These are phyloP conservation scores for Hydrangea macrophylla DNA, from an alignment of 148 eudicot genomes.

Conservation along the genomic window DNA sequence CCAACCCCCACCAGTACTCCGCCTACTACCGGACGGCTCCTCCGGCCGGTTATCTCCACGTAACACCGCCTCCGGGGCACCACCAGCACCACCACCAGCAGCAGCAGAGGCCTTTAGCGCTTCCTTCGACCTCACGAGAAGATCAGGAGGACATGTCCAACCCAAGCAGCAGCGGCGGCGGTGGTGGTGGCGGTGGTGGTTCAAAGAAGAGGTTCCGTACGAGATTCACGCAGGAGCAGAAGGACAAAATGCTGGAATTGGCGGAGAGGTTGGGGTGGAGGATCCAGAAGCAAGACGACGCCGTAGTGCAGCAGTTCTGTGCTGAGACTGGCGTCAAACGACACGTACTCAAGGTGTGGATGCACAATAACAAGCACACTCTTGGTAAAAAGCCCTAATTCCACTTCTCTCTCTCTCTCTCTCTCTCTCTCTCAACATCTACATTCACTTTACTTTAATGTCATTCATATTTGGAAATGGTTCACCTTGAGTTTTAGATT, in stretches of 20 bases:
- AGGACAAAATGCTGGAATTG: conserved; percentile 50
- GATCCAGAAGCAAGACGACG: conserved; percentile 51
- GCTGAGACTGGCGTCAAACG: conserved; percentile 35
- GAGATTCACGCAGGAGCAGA: conserved; percentile 41
- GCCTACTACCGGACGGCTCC: conserved; percentile 31
- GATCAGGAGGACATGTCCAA: conserved; percentile 45
- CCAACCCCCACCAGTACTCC: conserved; percentile 20
- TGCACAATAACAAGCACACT: conserved; percentile 65
- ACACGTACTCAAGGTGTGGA: conserved; percentile 60
- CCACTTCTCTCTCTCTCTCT: not conserved
- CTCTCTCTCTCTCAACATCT: not conserved
- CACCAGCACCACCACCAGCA: conserved; percentile 23
- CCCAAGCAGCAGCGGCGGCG: conserved; percentile 51
- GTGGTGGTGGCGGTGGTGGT: conserved; percentile 23
- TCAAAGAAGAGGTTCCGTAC: conserved; percentile 41
- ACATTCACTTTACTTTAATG: not conserved
- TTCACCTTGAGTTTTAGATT: not conserved
- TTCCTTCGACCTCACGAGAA: conserved; percentile 33
- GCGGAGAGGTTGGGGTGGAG: conserved; percentile 58
- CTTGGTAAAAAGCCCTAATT: conserved; percentile 57
- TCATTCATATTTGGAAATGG: not conserved
- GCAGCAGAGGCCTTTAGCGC: conserved; percentile 27
- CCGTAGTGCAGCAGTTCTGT: conserved; percentile 45
- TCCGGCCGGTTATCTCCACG: conserved; percentile 40
- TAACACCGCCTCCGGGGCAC: conserved; percentile 13